Conservation (phyloP, 2,329 filamentous ascomycete species). For the Elsinoe arachidis region DNA sequence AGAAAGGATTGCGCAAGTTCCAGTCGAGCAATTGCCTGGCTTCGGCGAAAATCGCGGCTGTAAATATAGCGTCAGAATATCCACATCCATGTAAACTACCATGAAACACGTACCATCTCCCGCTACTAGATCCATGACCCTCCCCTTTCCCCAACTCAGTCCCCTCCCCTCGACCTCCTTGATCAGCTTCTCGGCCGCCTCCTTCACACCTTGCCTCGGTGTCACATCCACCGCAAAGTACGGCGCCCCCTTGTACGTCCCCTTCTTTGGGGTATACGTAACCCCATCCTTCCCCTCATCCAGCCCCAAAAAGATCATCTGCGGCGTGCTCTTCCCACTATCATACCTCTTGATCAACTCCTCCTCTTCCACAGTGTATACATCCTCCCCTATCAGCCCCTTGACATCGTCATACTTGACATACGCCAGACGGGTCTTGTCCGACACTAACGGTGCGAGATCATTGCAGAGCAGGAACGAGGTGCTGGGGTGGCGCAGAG, state of each 20-base stretch:
- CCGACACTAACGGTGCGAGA: conserved; percentile 62
- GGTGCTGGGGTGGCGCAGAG: conserved; percentile 56
- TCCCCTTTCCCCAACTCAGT: conserved; percentile 57
- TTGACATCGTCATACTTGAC: conserved; percentile 61
- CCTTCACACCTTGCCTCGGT: conserved; percentile 50
- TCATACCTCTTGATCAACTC: conserved; percentile 66
- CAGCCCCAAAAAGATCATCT: conserved; percentile 77
- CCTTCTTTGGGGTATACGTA: conserved; percentile 52
- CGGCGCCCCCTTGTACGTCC: conserved; percentile 65
- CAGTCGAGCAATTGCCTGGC: conserved; percentile 84
- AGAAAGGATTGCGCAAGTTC: conserved; percentile 89
- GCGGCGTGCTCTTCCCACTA: conserved; percentile 56
- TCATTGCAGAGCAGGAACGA: conserved; percentile 72
- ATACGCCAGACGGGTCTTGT: conserved; percentile 53
- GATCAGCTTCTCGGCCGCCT: conserved; percentile 54
- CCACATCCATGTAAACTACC: background rate
- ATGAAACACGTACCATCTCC: conserved; percentile 47
- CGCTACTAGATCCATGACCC: conserved; percentile 53
- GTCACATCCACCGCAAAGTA: conserved; percentile 90
- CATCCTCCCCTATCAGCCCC: conserved; percentile 59
- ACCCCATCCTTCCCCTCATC: conserved; percentile 52
- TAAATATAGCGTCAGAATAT: background rate
- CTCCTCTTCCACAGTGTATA: conserved; percentile 63
- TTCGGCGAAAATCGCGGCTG: conserved; percentile 85
- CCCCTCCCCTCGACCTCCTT: conserved; percentile 52